Percentiles rank a stretch among this genome's conserved stretches.
Evolutionary conservation across 2,329 filamentous ascomycete genomes (phyloP).

Genomic region (Venturia pyrina): DNA sequence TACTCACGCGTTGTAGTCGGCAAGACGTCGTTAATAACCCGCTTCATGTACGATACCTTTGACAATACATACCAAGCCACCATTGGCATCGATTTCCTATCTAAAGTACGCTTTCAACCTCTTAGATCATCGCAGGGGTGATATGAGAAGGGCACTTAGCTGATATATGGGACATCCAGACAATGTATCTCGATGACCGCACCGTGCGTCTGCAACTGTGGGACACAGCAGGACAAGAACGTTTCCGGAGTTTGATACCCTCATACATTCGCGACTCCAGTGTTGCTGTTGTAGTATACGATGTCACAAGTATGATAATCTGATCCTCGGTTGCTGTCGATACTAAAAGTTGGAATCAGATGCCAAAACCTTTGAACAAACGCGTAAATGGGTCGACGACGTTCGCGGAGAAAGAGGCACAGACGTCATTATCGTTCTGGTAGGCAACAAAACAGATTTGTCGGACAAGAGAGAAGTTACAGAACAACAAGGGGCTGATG

Average conservation of each 20-base stretch:
- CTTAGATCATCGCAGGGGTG: not conserved
- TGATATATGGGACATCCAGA: constrained; percentile 41
- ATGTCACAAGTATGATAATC: constrained; percentile 69
- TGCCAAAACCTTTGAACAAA: constrained; percentile 96
- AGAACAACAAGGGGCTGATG: constrained; percentile 90
- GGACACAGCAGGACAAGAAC: constrained; percentile 96
- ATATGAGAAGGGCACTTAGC: constrained; percentile 5
- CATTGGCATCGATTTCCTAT: constrained; percentile 98
- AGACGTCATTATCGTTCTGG: constrained; percentile 96
- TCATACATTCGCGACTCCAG: constrained; percentile 98
- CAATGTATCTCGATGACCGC: constrained; percentile 98
- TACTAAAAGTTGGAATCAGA: constrained; percentile 37
- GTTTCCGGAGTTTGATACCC: constrained; percentile 92
- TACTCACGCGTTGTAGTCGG: constrained; percentile 53
- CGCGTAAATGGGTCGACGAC: constrained; percentile 98
- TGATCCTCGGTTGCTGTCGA: not conserved
- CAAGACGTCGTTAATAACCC: constrained; percentile 96
- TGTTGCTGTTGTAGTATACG: constrained; percentile 97
- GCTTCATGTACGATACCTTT: constrained; percentile 99
- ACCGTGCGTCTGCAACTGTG: constrained; percentile 95
- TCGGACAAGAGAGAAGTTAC: constrained; percentile 98
- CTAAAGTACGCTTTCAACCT: constrained; percentile 57
- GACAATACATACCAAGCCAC: constrained; percentile 99
- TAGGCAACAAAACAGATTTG: constrained; percentile 98
- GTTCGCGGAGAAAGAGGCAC: constrained; percentile 92